Conservation (phyloP, 805 yeast species). For the Ogataea allantospora region DNA sequence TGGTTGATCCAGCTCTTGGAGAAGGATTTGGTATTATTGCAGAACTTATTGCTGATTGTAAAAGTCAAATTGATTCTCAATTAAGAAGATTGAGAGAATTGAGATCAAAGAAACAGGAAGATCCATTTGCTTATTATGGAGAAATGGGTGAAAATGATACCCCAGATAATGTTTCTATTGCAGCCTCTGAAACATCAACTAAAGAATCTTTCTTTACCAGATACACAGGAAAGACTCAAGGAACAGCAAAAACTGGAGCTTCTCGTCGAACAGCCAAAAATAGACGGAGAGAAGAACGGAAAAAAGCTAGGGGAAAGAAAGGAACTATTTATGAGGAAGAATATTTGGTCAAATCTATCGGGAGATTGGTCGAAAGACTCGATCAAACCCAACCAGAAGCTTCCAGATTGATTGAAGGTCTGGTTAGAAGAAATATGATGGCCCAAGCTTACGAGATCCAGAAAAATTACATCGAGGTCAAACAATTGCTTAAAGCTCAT, state of each 20-base stretch:
- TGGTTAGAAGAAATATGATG: conserved; percentile 66
- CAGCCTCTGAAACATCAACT: conserved; percentile 91
- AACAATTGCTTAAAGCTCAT: conserved; percentile 54
- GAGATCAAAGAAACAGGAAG: conserved; percentile 76
- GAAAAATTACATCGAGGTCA: conserved; percentile 57
- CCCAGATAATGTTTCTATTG: conserved; percentile 92
- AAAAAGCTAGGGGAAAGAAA: conserved; percentile 94
- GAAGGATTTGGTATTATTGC: conserved; percentile 89
- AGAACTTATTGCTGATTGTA: conserved; percentile 91
- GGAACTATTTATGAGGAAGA: conserved; percentile 98
- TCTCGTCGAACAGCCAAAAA: conserved; percentile 90
- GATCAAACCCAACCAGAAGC: conserved; percentile 76
- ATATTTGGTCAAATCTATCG: conserved; percentile 82
- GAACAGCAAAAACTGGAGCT: conserved; percentile 96
- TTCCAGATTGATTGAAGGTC: conserved; percentile 64
- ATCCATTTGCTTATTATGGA: conserved; percentile 85
- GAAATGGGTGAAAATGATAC: conserved; percentile 60
- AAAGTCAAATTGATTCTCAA: conserved; percentile 80
- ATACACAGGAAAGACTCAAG: conserved; percentile 93
- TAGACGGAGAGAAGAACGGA: conserved; percentile 91
- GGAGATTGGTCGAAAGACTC: conserved; percentile 82
- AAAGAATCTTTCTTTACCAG: conserved; percentile 91
- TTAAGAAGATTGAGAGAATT: conserved; percentile 79
- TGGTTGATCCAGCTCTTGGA: conserved; percentile 71
- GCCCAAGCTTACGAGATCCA: conserved; percentile 85